Evolutionary conservation across 2,329 filamentous ascomycete species (phyloP), one percentile per base, ranked within the genome.

Genomic region (Phyllachora maydis): DNA sequence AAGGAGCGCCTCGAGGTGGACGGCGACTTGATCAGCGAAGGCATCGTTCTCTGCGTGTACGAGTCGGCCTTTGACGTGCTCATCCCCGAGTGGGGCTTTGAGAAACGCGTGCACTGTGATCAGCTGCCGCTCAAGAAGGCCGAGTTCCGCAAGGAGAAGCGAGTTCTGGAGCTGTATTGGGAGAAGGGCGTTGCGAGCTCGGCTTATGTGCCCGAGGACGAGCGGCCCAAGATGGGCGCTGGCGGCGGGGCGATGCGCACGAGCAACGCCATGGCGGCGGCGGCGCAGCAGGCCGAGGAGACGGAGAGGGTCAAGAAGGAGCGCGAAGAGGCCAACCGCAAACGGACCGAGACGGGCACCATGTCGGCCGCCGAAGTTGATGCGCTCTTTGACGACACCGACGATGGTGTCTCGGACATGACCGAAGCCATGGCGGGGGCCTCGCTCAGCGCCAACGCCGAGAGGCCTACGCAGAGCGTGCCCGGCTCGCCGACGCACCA

Each of bases 31-130:
- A 82, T 98, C 45, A 82, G 76, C 38, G 85, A 95, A 46, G 88
- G 88, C 35, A 85, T 98, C 38, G 82, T 98, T 23, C 63, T 98
- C 26, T 92, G 81, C 43, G 88, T 98, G 16, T 98, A 98, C 49
- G 88, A 98, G 51, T 95, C 88, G 14, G 88, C 88, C 11, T 98
- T 98, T 45, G 88, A 98, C 46, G 81, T 98, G 20, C 64, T 98
- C 32, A 95, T 98, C 45, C 88, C 88, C 5, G 83, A 98, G 44
- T 98, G 82, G 59, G 88, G 88, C 34, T 95, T 98, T 36, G 88
- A 98, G 59, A 98, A 98, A 68, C 79, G 88, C 33, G 88, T 98
- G 24, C 88, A 98, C 52, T 98, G 88, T 45, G 88, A 98, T 43
- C 88, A 98, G 56, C 61, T 98, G 43, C 88, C 88, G 15, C 57